A percentile compares a stretch with the other conserved stretches of the same genome.
Evolutionary conservation across 1,284 basidiomycete species (phyloP).

Genomic region (Cryptococcus sp.): DNA sequence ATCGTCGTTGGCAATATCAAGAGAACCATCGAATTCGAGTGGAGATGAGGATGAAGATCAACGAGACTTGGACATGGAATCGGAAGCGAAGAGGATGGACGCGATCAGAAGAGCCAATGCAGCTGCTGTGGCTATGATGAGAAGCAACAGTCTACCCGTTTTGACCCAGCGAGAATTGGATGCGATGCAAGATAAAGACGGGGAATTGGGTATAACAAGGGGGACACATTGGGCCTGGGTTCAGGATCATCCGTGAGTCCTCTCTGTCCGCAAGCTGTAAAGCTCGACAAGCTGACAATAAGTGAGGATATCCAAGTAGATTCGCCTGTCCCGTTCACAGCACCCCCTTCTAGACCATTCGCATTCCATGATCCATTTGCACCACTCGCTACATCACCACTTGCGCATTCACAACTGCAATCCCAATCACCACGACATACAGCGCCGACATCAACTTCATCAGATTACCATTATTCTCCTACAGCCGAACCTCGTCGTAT

Average conservation of each 20-base stretch:
- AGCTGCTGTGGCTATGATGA: constrained; percentile 31
- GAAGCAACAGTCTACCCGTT: constrained; percentile 33
- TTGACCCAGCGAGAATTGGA: constrained; percentile 32
- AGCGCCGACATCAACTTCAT: constrained; percentile 5
- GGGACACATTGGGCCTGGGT: constrained; percentile 38
- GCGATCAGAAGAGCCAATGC: neutral
- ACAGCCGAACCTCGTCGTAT: constrained; percentile 11
- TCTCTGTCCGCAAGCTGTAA: neutral
- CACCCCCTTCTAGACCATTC: constrained; percentile 3
- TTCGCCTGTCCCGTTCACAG: neutral
- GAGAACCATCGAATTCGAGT: constrained; percentile 4
- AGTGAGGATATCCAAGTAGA: neutral
- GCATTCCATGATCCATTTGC: constrained; percentile 21
- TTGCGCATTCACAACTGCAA: neutral
- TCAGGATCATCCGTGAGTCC: constrained; percentile 8
- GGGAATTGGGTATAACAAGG: constrained; percentile 32
- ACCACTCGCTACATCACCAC: constrained; percentile 1
- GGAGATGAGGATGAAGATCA: neutral
- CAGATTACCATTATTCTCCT: constrained; percentile 21
- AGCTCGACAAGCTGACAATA: neutral
- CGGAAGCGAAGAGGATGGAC: neutral
- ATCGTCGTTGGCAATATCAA: constrained; percentile 7
- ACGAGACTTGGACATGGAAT: neutral
- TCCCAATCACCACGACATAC: neutral
- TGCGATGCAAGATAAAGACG: constrained; percentile 35